These are phyloP conservation scores for Acrocalymma vagum DNA, from an alignment of 2,329 filamentous ascomycete genomes.

Conservation along the genomic window DNA sequence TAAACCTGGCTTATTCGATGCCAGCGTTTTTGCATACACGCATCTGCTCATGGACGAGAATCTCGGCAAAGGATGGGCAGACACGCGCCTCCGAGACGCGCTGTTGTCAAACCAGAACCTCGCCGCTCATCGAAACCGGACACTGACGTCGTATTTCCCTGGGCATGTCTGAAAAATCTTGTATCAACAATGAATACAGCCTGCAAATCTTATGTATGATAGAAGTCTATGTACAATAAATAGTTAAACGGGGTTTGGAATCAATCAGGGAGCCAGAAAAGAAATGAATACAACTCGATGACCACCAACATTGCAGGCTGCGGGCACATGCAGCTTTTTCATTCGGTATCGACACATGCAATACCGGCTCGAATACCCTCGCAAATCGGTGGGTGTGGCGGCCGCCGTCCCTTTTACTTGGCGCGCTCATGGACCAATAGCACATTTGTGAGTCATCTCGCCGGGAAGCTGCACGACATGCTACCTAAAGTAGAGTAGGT, in stretches of 20 bases:
- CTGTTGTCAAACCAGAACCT: conserved; percentile 69
- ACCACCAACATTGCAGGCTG: too few species aligned
- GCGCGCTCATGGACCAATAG: conserved; percentile 14
- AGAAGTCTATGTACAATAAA: conserved; percentile 16
- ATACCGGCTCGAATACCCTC: too few species aligned
- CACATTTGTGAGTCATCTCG: conserved; percentile 40
- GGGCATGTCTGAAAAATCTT: neutral
- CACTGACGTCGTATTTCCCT: conserved; percentile 61
- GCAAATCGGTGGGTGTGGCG: conserved; percentile 6
- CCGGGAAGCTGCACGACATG: conserved; percentile 34
- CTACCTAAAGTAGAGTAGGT: conserved; percentile 29
- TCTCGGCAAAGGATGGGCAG: conserved; percentile 67
- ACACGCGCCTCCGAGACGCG: conserved; percentile 66
- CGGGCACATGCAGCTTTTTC: too few species aligned
- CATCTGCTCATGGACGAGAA: conserved; percentile 75
- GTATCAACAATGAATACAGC: conserved; percentile 2
- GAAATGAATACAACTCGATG: too few species aligned
- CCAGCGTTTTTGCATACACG: conserved; percentile 88
- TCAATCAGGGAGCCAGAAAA: too few species aligned
- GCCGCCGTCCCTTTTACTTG: conserved; percentile 12
- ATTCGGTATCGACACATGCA: too few species aligned
- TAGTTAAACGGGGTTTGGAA: too few species aligned
- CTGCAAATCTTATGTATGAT: conserved; percentile 2
- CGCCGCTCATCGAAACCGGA: conserved; percentile 68
- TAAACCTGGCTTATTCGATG: conserved; percentile 81